Evolutionary conservation across 164 flowering plant species (phyloP).

Genomic region (Liquidambar formosana): DNA sequence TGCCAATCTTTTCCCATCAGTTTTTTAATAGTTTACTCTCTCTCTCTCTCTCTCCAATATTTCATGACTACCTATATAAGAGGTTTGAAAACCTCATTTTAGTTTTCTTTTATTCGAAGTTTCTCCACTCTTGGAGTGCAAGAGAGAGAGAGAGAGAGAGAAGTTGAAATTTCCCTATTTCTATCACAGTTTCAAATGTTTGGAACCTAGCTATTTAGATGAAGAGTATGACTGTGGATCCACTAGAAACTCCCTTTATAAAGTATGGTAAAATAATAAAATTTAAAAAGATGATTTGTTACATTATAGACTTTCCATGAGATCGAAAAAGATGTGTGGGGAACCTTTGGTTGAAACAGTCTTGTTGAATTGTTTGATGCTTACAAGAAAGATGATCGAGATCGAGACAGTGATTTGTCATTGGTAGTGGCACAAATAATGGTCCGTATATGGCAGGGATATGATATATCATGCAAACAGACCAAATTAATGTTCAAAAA

Average conservation of each 20-base stretch:
- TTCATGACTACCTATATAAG: no score
- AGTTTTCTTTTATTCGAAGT: no score
- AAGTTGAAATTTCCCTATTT: no score
- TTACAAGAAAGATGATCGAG: constrained; percentile 1
- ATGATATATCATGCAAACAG: background rate
- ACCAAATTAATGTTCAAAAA: background rate
- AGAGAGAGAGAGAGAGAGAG: no score
- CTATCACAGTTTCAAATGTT: background rate
- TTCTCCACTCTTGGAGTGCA: no score
- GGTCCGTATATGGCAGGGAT: no score
- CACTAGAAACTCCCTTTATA: background rate
- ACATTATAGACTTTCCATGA: background rate
- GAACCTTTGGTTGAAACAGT: background rate
- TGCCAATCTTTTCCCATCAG: no score
- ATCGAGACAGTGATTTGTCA: background rate
- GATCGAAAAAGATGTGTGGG: background rate
- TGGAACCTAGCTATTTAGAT: background rate
- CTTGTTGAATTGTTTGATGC: background rate
- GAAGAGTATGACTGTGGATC: background rate
- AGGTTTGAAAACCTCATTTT: no score
- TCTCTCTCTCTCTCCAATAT: no score
- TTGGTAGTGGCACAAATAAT: background rate
- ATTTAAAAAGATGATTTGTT: background rate
- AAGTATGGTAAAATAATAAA: background rate
- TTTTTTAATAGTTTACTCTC: no score